Evolutionary conservation across 129 eudicot genomes (phyloP).

Genomic region (Daucus carota): DH1_v3.0 NC_030389.2:12282501-12283000

Average conservation of each 20-base stretch:
- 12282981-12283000: slow-evolving; percentile 65
- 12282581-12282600: slow-evolving; percentile 76
- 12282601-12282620: slow-evolving; percentile 72
- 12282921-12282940: background rate
- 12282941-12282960: slow-evolving; percentile 58
- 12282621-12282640: slow-evolving; percentile 59
- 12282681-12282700: too few species aligned
- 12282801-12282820: too few species aligned
- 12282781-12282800: too few species aligned
- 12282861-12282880: background rate
- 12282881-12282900: background rate
- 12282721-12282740: too few species aligned
- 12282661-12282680: background rate
- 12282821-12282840: too few species aligned
- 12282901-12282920: too few species aligned
- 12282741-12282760: too few species aligned
- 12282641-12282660: slow-evolving; percentile 9
- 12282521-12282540: slow-evolving; percentile 19
- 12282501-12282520: too few species aligned
- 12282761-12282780: too few species aligned
- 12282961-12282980: slow-evolving; percentile 65
- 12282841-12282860: too few species aligned
- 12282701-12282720: too few species aligned
- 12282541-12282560: slow-evolving; percentile 54
- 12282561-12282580: slow-evolving; percentile 67